Base-by-base conservation (phyloP, 805 yeast genomes). In the Metschnikowia bowlesiae region DNA sequence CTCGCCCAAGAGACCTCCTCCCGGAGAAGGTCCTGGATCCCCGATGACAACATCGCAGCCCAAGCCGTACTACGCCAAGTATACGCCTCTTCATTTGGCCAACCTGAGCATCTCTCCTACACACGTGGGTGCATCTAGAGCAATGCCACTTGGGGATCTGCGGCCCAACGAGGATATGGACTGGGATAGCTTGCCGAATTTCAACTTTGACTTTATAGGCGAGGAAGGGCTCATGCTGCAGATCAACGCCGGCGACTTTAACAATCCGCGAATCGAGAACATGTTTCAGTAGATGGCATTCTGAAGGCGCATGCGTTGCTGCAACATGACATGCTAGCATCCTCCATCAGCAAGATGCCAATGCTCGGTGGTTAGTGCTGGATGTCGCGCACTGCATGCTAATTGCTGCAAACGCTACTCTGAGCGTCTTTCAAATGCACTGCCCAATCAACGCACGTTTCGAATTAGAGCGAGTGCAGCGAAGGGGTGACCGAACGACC, bases 171-270 rank as follows among this genome's bases (percentile, higher is more conserved):
- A 44, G 41, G 47, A 37, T 31, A 42, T 58, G 43, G 60, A 58
- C 42, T 58, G 62, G 62, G 59, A 56, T 46, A 54, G 53, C 34
- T 51, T 58, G 36, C 60, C 62, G 28, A 59, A 68, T 26, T 64
- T 67, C 51, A 66, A 67, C 48, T 62, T 68, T 39, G 72, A 69
- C 48, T 60, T 67, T 48, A 55, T 68, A 46, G 61, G 59, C 36
- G 67, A 64, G 47, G 69, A 64, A 38, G 54, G 47, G 16, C 50
- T 65, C 37, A 56, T 65, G 50, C 60, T 53, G 26, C 67, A 63
- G 48, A 56, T 65, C 33, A 59, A 53, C 28, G 42, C 44, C 8
- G 55, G 55, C 8, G 55, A 54, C 45, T 53, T 55, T 37, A 46
- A 47, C 50, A 37, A 39, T 26, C 51, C 57, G 11, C 28, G 55